These are phyloP conservation scores for Dactylellina drechsleri DNA, from an alignment of 2,329 filamentous ascomycete species.

Conservation along the genomic window DNA sequence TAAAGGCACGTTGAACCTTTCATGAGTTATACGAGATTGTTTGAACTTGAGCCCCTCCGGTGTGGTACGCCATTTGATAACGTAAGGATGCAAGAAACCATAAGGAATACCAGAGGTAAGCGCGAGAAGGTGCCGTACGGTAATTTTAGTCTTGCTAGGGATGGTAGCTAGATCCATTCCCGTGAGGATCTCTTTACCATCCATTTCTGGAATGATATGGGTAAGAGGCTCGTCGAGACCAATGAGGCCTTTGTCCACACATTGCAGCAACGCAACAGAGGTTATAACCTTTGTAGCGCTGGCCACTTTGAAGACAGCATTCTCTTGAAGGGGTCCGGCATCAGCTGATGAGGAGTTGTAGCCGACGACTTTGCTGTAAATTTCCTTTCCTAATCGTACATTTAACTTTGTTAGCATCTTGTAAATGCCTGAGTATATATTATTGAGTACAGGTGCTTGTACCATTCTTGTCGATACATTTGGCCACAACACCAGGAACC, in stretches of 20 bases:
- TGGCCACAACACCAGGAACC: constrained; percentile 8
- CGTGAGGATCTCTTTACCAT: constrained; percentile 64
- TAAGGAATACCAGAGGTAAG: constrained; percentile 67
- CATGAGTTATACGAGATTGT: constrained; percentile 53
- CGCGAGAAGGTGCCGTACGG: constrained; percentile 66
- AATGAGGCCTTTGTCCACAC: constrained; percentile 67
- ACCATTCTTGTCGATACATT: constrained; percentile 18
- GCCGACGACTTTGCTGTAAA: constrained; percentile 13
- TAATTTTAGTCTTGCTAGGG: constrained; percentile 63
- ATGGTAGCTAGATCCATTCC: constrained; percentile 60
- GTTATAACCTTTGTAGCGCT: constrained; percentile 65
- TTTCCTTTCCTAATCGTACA: constrained; percentile 1
- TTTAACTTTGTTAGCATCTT: not conserved
- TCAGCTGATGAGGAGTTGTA: not conserved
- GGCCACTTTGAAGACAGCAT: constrained; percentile 62
- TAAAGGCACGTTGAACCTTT: constrained; percentile 64
- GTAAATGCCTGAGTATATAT: not conserved
- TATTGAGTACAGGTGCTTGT: not conserved
- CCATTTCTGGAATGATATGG: constrained; percentile 65
- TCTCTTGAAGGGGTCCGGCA: constrained; percentile 47
- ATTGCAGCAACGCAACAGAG: constrained; percentile 67
- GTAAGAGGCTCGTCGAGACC: constrained; percentile 65
- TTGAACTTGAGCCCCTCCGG: constrained; percentile 58
- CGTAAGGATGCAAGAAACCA: constrained; percentile 61
- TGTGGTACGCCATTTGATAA: constrained; percentile 34